A percentile compares a stretch with the other conserved stretches of the same genome.
Conservation (phyloP, 73 alveolate genomes). For the Paramecium sonneborni region DNA sequence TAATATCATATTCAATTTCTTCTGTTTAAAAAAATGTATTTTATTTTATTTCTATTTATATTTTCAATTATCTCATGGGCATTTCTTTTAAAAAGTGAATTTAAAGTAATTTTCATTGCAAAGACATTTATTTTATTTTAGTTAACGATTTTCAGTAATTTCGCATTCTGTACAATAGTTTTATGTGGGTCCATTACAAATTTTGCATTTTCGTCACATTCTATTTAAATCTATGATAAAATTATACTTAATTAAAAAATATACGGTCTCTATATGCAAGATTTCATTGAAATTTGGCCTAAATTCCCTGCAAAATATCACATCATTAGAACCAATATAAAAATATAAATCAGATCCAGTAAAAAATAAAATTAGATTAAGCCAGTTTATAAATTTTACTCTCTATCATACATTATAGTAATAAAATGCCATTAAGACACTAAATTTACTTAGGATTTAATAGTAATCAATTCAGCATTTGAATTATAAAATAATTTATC, state of each 20-base stretch:
- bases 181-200: not conserved
- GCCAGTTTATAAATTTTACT: not conserved
- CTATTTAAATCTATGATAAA: not conserved
- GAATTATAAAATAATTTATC: not conserved
- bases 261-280: not conserved
- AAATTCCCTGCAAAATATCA: not conserved
- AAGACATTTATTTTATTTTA: not conserved
- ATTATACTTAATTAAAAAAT: not conserved
- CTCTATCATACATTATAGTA: constrained; percentile 7
- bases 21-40: not conserved
- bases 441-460: not conserved
- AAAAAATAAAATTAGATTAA: not conserved
- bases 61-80: not conserved
- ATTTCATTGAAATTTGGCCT: not conserved
- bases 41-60: not conserved
- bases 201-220: not conserved
- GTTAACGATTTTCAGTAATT: not conserved
- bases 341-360: not conserved
- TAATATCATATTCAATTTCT: not conserved
- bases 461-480: not conserved
- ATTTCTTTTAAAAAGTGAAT: not conserved
- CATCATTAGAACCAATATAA: not conserved
- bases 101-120: not conserved
- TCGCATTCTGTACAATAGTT: not conserved
- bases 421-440: not conserved